Conservation (phyloP, 805 yeast species). For the Clavispora santaluciae region DNA sequence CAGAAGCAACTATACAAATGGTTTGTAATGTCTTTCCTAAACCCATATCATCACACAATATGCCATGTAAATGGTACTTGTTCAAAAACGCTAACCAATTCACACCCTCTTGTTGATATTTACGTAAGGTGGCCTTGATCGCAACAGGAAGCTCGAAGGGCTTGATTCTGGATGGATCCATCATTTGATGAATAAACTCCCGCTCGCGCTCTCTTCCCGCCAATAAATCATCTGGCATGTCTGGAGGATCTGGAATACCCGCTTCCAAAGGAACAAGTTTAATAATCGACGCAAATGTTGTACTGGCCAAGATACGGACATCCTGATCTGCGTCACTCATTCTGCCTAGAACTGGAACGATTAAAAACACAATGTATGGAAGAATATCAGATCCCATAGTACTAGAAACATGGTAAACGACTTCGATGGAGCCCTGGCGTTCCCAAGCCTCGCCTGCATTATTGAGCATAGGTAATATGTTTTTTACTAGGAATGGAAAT, state of each 20-base stretch:
- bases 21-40: constrained; percentile 96
- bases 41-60: constrained; percentile 99
- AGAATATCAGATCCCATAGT: constrained; percentile 85
- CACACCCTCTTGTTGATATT: constrained; percentile 97
- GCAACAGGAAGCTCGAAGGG: constrained; percentile 86
- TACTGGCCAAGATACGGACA: constrained; percentile 86
- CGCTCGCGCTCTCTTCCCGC: constrained; percentile 91
- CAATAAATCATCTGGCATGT: constrained; percentile 77
- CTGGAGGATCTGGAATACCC: constrained; percentile 93
- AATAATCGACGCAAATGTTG: constrained; percentile 93
- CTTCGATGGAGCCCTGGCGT: constrained; percentile 93
- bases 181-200: constrained; percentile 93
- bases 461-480: constrained; percentile 72
- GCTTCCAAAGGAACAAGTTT: constrained; percentile 95
- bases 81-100: constrained; percentile 96
- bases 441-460: constrained; percentile 65
- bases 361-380: constrained; percentile 91
- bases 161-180: constrained; percentile 89
- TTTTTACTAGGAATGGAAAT: constrained; percentile 74
- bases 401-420: constrained; percentile 76
- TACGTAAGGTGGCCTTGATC: constrained; percentile 86
- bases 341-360: constrained; percentile 94
- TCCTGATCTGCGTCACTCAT: constrained; percentile 94
- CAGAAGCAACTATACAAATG: constrained; percentile 94
- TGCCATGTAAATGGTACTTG: constrained; percentile 93